Evolutionary conservation across 495 filamentous ascomycete species (phyloP).

Genomic region (Penicillium chermesinum): DNA sequence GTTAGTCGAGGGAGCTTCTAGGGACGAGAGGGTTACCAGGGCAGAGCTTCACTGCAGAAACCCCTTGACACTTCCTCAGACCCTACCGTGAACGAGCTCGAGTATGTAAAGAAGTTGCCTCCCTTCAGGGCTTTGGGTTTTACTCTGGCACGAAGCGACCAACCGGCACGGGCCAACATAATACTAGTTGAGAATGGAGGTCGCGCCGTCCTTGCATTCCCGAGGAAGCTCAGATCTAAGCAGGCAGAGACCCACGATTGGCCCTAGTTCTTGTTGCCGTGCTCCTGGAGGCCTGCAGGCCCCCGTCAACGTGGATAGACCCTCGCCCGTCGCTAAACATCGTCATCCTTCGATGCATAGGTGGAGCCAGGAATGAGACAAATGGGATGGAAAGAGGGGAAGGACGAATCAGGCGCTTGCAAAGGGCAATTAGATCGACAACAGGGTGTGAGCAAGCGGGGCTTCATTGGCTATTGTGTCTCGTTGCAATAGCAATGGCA

Average conservation of each 20-base stretch:
- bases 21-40: conserved; percentile 23
- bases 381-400: conserved; percentile 18
- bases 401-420: conserved; percentile 25
- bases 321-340: conserved; percentile 11
- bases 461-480: conserved; percentile 27
- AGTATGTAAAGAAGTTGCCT: conserved; percentile 17
- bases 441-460: conserved; percentile 20
- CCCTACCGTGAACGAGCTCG: conserved; percentile 20
- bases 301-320: conserved; percentile 25
- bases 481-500: conserved; percentile 24
- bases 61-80: conserved; percentile 26
- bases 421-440: conserved; percentile 23
- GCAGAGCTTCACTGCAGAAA: conserved; percentile 5
- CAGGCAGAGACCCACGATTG: conserved; percentile 11
- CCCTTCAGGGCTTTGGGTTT: conserved; percentile 12
- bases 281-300: conserved; percentile 16
- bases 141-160: conserved; percentile 13
- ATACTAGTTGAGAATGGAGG: conserved; percentile 27
- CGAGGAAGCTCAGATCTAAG: conserved; percentile 15
- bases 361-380: conserved; percentile 29
- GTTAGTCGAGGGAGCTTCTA: conserved; percentile 12
- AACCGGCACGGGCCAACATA: conserved; percentile 23
- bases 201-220: conserved; percentile 29
- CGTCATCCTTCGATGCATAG: conserved; percentile 18
- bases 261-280: conserved; percentile 8